A percentile compares a stretch with the other conserved stretches of the same genome.
These are phyloP conservation scores for Botrytis tulipae DNA, from an alignment of 2,329 filamentous ascomycete genomes.

Conservation along the genomic window DNA sequence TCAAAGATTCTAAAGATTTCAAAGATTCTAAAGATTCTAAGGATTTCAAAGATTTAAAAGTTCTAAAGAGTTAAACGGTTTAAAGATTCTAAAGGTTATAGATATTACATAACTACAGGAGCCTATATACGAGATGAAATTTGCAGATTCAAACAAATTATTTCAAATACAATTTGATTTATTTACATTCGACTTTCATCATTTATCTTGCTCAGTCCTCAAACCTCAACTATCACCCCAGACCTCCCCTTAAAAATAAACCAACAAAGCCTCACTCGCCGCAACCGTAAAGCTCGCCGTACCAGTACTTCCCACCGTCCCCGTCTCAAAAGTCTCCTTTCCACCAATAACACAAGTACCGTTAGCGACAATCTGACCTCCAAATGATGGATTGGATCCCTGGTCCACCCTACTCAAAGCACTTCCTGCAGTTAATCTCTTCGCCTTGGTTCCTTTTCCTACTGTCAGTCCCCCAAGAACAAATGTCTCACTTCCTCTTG, in stretches of 20 bases:
- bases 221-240: background rate
- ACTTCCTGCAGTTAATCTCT: conserved; percentile 42
- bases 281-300: conserved; percentile 43
- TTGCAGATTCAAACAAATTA: background rate
- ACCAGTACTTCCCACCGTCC: conserved; percentile 38
- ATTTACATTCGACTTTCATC: background rate
- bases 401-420: conserved; percentile 46
- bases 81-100: too few relatives aligned
- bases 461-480: conserved; percentile 26
- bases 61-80: too few relatives aligned
- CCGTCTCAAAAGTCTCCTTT: conserved; percentile 42
- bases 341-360: conserved; percentile 47
- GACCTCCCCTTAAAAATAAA: conserved; percentile 41
- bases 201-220: background rate
- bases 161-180: background rate
- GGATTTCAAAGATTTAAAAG: too few relatives aligned
- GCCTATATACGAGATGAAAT: background rate
- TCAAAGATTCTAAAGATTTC: too few relatives aligned
- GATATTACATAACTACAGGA: background rate
- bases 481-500: conserved; percentile 29
- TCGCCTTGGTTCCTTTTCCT: conserved; percentile 25
- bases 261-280: conserved; percentile 49
- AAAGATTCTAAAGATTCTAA: too few relatives aligned
- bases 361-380: conserved; percentile 48
- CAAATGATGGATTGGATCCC: conserved; percentile 45